These are phyloP conservation scores for Neofusicoccum laricinum DNA, from an alignment of 2,329 filamentous ascomycete species.

Conservation along the genomic window DNA sequence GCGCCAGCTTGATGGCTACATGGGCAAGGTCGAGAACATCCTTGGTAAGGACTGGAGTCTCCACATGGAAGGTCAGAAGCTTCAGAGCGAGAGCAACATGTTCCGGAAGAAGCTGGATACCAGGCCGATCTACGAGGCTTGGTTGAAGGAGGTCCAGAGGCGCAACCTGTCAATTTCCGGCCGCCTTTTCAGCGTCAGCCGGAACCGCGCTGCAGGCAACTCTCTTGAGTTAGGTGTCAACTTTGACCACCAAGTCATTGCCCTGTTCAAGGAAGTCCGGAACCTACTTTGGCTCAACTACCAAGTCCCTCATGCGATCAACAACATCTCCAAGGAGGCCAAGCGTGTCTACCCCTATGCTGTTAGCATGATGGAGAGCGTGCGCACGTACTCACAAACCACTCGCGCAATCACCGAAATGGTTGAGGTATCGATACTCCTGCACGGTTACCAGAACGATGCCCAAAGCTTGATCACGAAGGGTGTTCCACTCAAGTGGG, in stretches of 20 bases:
- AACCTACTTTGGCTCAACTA: conserved; percentile 95
- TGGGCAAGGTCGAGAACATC: conserved; percentile 99
- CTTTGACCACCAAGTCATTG: conserved; percentile 96
- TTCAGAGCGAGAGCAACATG: conserved; percentile 84
- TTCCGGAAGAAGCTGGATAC: conserved; percentile 97
- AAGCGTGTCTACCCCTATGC: conserved; percentile 97
- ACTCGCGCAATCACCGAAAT: conserved; percentile 79
- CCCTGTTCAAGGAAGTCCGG: conserved; percentile 96
- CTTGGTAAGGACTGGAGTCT: conserved; percentile 92
- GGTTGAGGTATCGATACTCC: conserved; percentile 79
- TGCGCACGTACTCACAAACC: conserved; percentile 89
- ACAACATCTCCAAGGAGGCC: conserved; percentile 96
- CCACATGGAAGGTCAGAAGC: conserved; percentile 90
- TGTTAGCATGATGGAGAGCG: conserved; percentile 97
- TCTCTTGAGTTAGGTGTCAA: conserved; percentile 87
- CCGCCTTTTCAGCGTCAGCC: conserved; percentile 83
- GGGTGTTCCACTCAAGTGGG: conserved; percentile 89
- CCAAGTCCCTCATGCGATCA: conserved; percentile 89
- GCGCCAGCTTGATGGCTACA: conserved; percentile 89
- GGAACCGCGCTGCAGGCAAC: conserved; percentile 87
- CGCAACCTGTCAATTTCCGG: conserved; percentile 90
- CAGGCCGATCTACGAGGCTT: conserved; percentile 88
- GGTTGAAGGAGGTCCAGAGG: conserved; percentile 84
- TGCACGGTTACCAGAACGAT: conserved; percentile 90
- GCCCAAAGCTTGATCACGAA: conserved; percentile 80